Evolutionary conservation across 192 early-diverging fungal genomes (phyloP).

Genomic region (Phlyctochytrium planicorne): DNA sequence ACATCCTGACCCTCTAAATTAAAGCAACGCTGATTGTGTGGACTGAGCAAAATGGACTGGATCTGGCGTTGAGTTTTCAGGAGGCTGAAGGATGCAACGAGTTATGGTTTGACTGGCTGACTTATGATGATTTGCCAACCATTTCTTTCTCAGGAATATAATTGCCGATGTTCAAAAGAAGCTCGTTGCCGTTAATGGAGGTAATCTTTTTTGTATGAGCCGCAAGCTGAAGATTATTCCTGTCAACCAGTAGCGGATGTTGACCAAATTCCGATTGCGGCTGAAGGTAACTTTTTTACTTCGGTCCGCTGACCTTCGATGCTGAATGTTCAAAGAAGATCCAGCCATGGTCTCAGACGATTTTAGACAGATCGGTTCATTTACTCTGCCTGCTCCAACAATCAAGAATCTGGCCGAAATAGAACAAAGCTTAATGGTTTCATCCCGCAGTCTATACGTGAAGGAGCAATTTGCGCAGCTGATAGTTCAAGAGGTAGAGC

Average conservation of each 20-base stretch:
- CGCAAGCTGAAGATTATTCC: not conserved
- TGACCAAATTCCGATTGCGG: constrained; percentile 42
- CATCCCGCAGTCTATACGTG: constrained; percentile 51
- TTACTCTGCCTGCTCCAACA: constrained; percentile 61
- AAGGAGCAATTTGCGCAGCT: constrained; percentile 64
- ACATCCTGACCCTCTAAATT: not conserved
- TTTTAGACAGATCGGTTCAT: constrained; percentile 1
- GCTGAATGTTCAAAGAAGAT: not conserved
- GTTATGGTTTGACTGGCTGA: constrained; percentile 61
- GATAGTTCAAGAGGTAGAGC: constrained; percentile 57
- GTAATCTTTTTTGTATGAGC: constrained; percentile 12
- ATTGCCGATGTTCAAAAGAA: constrained; percentile 38
- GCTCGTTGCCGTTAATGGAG: constrained; percentile 40
- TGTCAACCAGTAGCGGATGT: constrained; percentile 24
- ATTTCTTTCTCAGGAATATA: constrained; percentile 39
- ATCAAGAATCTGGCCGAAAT: constrained; percentile 71
- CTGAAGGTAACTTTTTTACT: constrained; percentile 15
- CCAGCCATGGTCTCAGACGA: constrained; percentile 2
- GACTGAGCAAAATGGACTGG: constrained; percentile 71
- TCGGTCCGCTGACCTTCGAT: not conserved
- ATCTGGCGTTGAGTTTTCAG: constrained; percentile 93
- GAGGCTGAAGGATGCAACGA: constrained; percentile 82
- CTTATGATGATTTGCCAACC: constrained; percentile 24
- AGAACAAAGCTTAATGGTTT: constrained; percentile 60
- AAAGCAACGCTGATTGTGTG: constrained; percentile 90